Base-by-base conservation (phyloP, 805 yeast species). In the Barnettozyma wickerhamii region DNA sequence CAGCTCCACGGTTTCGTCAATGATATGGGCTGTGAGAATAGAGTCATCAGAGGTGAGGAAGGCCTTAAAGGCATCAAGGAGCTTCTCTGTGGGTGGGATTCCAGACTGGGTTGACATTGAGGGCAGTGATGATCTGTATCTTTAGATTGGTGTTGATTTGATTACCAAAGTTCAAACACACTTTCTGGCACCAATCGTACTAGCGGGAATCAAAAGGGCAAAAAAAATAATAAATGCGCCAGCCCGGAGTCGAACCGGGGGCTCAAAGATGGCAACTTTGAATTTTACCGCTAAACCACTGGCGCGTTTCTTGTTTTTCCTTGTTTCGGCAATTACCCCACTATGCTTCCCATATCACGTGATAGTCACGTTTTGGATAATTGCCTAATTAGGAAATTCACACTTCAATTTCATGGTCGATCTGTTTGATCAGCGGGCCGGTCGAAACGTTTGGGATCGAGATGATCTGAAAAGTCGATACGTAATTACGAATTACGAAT, bases 51-150 rank as follows among this genome's bases (percentile, higher is more conserved):
- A 46, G n/a, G 59, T 53, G 4, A 66, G 55, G 45, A 69, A 74
- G 10, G 50, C 42, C 40, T 71, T 69, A 62, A 79, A 77, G 24
- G 69, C 46, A 2, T 56, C 58, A 13, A 72, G 60, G 29, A 83
- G 66, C 26, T 68, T 72, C 30, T 58, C 52, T 15, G 76, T 62
- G 4, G 76, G 52, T 10, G 53, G 49, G 41, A 81, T 81, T 42
- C 88, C 87, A 0, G 85, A 78, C 56, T 78, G 84, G 44, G 67
- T 75, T 2, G 88, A 80, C 88, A 81, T 81, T 20, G n/a, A n/a
- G n/a, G n/a, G n/a, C n/a, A n/a, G n/a, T n/a, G n/a, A n/a, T n/a
- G n/a, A n/a, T n/a, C n/a, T n/a, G n/a, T n/a, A n/a, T n/a, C n/a
- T n/a, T n/a, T n/a, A n/a, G n/a, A n/a, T n/a, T n/a, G n/a, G n/a